Base-by-base conservation (phyloP, 345 rosid species). In the Dimocarpus longan region DNA sequence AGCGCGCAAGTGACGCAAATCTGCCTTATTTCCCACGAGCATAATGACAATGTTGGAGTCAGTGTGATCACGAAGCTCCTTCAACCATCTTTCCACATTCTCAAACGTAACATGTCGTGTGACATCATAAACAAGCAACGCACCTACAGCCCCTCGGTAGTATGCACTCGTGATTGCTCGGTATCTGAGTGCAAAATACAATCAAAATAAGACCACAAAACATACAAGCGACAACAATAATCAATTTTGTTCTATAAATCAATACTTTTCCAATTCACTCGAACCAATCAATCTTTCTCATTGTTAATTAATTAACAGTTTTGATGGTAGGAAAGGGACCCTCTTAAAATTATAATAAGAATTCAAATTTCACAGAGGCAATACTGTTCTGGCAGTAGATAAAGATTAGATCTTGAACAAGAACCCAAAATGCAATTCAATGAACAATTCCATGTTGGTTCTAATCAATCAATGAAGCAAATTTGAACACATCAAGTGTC, bases 11-110 rank as follows among this genome's bases (percentile, higher is more conserved):
- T 90, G 93, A 2, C 93, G 91, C 74, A 90, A 37, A 79, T 90
- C 93, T 37, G 90, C 82, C 84, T 90, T 90, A 90, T 90, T 90
- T 9, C 93, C 93, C 15, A 90, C 90, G n/a, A 90, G 87, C 91
- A 90, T 90, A 16, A 90, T 89, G 70, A 90, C 93, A 9, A 90
- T 88, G 84, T 86, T 90, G 48, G 89, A 84, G 19, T 90, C 93
- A 0, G 93, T 90, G 78, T 90, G 93, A 62, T 80, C 90, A 21
- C 91, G 74, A 59, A 90, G 85, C 66, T 90, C 93, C 80, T 79
- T 85, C 77, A 90, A 54, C 93, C 93, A 90, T 78, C 93, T 88
- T 69, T 89, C 90, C 26, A 86, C 91, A 24, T 88, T 90, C 84
- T 90, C 93, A 60, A 88, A 90, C 0, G 93, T 90, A 0, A 89